Percentiles rank a stretch among this genome's conserved stretches.
phyloP scores from a whole-genome alignment of 2,329 filamentous ascomycete genomes.

The Pseudogymnoascus sp. region DNA sequence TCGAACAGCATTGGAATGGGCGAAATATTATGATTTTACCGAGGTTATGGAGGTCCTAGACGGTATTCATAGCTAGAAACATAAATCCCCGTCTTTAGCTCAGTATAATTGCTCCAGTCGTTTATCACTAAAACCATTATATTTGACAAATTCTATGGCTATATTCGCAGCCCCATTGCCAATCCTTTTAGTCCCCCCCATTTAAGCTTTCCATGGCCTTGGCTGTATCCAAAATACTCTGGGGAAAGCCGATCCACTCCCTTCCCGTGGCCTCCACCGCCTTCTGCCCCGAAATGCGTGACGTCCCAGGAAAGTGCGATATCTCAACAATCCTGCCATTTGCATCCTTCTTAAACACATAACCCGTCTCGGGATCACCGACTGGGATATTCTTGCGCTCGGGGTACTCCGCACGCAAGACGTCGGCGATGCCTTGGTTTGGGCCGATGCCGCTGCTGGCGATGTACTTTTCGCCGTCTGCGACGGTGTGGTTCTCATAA shows the following conservation, averaged over 20 bases:
- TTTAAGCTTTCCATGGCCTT: conserved; percentile 23
- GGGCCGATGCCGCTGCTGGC: conserved; percentile 26
- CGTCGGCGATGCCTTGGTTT: conserved; percentile 34
- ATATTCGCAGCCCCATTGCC: neutral
- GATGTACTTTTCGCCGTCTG: conserved; percentile 36
- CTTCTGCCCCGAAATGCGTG: conserved; percentile 23
- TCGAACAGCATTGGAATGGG: too few species aligned
- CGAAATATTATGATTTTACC: too few species aligned
- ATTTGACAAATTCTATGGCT: neutral
- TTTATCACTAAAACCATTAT: neutral
- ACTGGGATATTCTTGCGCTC: conserved; percentile 29
- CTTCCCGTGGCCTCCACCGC: conserved; percentile 23
- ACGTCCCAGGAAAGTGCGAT: conserved; percentile 13
- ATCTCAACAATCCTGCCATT: conserved; percentile 17
- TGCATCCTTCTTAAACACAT: conserved; percentile 23
- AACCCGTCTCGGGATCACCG: conserved; percentile 34
- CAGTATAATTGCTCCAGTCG: neutral
- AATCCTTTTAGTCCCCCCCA: neutral
- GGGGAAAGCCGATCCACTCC: conserved; percentile 20
- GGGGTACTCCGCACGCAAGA: conserved; percentile 32
- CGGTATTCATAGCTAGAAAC: too few species aligned
- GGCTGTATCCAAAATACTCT: conserved; percentile 30
- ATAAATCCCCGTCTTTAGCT: neutral
- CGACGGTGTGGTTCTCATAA: conserved; percentile 28
- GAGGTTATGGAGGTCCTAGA: neutral